Evolutionary conservation across 1,284 basidiomycete genomes (phyloP).

Genomic region (Tilletia setariae): DNA sequence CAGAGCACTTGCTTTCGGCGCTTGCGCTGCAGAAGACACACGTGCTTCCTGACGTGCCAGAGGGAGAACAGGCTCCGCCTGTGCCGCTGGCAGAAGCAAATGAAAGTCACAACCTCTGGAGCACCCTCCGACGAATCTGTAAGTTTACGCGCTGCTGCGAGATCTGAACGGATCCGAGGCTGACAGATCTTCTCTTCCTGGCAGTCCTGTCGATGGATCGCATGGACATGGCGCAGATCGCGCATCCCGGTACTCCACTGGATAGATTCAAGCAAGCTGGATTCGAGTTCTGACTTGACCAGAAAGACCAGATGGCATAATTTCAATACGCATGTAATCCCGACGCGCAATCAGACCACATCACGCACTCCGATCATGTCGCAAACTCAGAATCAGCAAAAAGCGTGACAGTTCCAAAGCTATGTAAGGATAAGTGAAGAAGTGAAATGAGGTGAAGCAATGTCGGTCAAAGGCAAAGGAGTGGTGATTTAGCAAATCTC

Average conservation of each 20-base stretch:
- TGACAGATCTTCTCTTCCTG: neutral
- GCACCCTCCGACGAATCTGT: slow-evolving; percentile 75
- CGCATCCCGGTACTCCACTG: slow-evolving; percentile 61
- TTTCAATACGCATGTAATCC: too few species aligned
- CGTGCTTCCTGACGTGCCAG: slow-evolving; percentile 49
- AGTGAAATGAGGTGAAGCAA: too few species aligned
- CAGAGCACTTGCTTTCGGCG: slow-evolving; percentile 91
- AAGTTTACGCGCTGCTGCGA: slow-evolving; percentile 1
- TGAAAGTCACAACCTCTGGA: slow-evolving; percentile 70
- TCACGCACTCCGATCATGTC: too few species aligned
- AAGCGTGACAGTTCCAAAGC: too few species aligned
- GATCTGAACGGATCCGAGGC: neutral
- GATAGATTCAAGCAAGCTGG: slow-evolving; percentile 72
- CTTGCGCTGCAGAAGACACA: slow-evolving; percentile 69
- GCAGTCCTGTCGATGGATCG: slow-evolving; percentile 55
- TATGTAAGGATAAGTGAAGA: too few species aligned
- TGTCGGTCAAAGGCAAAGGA: too few species aligned
- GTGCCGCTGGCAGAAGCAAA: slow-evolving; percentile 44
- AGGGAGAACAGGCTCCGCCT: slow-evolving; percentile 28
- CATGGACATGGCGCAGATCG: slow-evolving; percentile 60
- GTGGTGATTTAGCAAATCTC: too few species aligned
- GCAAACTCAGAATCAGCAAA: too few species aligned
- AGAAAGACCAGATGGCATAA: too few species aligned
- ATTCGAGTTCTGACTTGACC: slow-evolving; percentile 68
- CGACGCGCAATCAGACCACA: too few species aligned